phyloP scores from a whole-genome alignment of 1,284 basidiomycete species.

The Wolfiporia cocos region DNA sequence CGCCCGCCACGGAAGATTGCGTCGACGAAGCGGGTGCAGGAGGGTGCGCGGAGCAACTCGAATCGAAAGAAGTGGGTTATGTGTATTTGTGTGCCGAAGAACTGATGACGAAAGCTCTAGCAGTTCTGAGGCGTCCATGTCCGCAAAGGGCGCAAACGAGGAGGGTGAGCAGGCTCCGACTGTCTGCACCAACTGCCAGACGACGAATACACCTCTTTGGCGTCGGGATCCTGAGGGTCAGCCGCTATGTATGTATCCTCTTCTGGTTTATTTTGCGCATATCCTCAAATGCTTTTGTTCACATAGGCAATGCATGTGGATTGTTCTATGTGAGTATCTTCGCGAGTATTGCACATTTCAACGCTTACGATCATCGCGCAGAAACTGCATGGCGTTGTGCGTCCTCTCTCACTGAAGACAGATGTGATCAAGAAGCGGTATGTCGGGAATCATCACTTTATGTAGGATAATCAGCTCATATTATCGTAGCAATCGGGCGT shows the following conservation, averaged over 20 bases:
- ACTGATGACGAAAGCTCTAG: too few species aligned
- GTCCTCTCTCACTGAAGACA: slow-evolving; percentile 91
- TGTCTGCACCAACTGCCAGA: slow-evolving; percentile 91
- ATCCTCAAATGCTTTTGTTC: slow-evolving; percentile 8
- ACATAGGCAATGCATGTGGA: slow-evolving; percentile 77
- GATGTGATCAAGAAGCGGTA: slow-evolving; percentile 98
- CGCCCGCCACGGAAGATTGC: slow-evolving; percentile 46
- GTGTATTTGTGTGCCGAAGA: too few species aligned
- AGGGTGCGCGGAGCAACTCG: slow-evolving; percentile 30
- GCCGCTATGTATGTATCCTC: slow-evolving; percentile 68
- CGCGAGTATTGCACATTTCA: slow-evolving; percentile 3
- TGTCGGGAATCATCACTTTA: slow-evolving; percentile 19
- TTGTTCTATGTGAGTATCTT: slow-evolving; percentile 75
- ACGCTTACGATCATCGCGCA: slow-evolving; percentile 28
- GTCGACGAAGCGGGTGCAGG: slow-evolving; percentile 48
- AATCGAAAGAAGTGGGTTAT: slow-evolving; percentile 48
- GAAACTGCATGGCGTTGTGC: slow-evolving; percentile 94
- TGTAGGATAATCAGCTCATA: slow-evolving; percentile 1
- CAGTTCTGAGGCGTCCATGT: slow-evolving; percentile 14
- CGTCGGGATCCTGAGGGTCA: slow-evolving; percentile 93
- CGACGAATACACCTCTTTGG: slow-evolving; percentile 95
- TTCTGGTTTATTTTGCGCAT: slow-evolving; percentile 9
- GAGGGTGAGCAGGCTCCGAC: slow-evolving; percentile 70
- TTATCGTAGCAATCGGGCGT: slow-evolving; percentile 64
- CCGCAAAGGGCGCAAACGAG: slow-evolving; percentile 44